These are phyloP conservation scores for Naganishia friedmannii DNA, from an alignment of 768 basidiomycete species.

Conservation along the genomic window DNA sequence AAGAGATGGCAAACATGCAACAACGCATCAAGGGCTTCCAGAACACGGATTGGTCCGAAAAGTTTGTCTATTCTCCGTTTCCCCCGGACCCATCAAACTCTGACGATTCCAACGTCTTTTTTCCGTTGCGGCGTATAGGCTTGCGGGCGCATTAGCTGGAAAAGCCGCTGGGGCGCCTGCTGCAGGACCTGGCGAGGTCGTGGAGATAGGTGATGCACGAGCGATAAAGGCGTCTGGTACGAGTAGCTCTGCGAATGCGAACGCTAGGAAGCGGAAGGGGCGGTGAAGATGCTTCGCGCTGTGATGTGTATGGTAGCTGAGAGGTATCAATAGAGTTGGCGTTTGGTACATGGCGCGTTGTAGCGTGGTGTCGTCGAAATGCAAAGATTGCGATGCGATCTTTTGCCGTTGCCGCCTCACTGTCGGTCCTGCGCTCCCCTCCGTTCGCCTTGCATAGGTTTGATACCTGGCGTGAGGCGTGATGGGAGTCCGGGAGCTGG, in stretches of 20 bases:
- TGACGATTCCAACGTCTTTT: not conserved
- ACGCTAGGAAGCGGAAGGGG: constrained; percentile 6
- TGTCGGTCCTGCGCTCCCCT: no score
- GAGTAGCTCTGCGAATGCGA: not conserved
- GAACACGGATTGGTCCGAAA: constrained; percentile 44
- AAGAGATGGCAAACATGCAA: constrained; percentile 44
- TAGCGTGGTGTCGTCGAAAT: no score
- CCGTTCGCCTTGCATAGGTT: no score
- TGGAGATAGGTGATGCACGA: not conserved
- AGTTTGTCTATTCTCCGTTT: constrained; percentile 38
- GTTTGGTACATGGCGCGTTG: no score
- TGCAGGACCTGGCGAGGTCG: not conserved
- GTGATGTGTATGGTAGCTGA: not conserved
- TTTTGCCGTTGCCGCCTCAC: no score
- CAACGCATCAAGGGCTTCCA: constrained; percentile 40
- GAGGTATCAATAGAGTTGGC: not conserved
- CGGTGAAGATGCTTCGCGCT: not conserved
- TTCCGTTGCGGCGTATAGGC: no score
- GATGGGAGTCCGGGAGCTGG: no score
- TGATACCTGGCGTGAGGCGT: no score
- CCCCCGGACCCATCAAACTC: no score
- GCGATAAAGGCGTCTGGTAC: constrained; percentile 4
- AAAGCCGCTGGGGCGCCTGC: not conserved
- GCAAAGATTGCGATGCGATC: no score
- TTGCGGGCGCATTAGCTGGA: constrained; percentile 10